A percentile compares a stretch with the other conserved stretches of the same genome.
Conservation (phyloP, 148 eudicot genomes). For the Mesembryanthemum crystallinum region DNA sequence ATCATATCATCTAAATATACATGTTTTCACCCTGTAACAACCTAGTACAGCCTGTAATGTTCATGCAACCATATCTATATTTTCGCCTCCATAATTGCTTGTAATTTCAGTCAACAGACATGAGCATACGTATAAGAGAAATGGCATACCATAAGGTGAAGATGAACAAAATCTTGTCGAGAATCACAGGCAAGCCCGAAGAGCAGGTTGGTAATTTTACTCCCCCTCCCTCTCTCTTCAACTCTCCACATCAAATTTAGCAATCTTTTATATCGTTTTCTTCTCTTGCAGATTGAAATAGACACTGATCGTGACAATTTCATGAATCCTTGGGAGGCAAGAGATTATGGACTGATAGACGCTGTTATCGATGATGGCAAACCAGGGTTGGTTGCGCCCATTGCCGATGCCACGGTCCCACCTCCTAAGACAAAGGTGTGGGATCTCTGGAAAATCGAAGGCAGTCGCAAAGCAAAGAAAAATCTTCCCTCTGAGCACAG, state of each 20-base stretch:
- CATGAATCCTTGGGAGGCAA: conserved; percentile 94
- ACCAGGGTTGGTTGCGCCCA: conserved; percentile 89
- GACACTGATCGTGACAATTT: conserved; percentile 75
- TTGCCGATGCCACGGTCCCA: conserved; percentile 46
- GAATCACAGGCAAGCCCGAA: conserved; percentile 81
- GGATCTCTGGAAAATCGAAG: conserved; percentile 70
- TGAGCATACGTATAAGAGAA: conserved; percentile 73
- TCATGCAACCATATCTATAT: background rate
- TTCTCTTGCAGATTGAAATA: conserved; percentile 51
- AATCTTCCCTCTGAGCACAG: conserved; percentile 78
- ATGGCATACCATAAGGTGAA: conserved; percentile 68
- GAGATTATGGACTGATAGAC: conserved; percentile 83
- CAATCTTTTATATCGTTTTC: background rate
- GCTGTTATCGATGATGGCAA: conserved; percentile 89
- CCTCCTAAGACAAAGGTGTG: conserved; percentile 73
- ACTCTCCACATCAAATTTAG: background rate
- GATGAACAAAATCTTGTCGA: conserved; percentile 76
- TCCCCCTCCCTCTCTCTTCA: background rate
- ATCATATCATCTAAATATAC: background rate
- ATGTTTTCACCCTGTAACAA: background rate
- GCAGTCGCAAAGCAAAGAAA: conserved; percentile 49
- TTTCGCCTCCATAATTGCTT: background rate
- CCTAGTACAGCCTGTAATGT: background rate
- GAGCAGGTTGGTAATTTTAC: conserved; percentile 46
- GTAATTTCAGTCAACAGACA: conserved; percentile 58